Percentiles rank a stretch among this genome's conserved stretches.
phyloP scores from a whole-genome alignment of 371 early-diverging fungal species.

The Rhizomucor pusillus region DNA sequence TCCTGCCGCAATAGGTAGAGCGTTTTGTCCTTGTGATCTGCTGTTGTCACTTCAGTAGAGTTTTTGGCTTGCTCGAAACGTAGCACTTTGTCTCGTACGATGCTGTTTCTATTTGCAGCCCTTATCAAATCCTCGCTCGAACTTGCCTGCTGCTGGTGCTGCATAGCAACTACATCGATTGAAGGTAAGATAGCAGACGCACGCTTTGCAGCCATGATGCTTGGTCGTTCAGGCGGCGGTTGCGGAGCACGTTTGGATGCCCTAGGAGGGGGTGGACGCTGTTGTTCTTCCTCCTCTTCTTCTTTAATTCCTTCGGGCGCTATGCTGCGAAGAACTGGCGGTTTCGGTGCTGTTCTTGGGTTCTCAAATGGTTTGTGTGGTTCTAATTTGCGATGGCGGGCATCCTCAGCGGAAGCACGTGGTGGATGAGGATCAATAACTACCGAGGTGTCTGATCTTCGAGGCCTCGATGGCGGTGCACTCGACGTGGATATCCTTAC shows the following conservation, averaged over 20 bases:
- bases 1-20: constrained; percentile 4
- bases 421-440: constrained; percentile 3
- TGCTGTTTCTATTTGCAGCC: not conserved
- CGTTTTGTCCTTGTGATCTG: not conserved
- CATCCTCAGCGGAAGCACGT: constrained; percentile 1
- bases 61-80: constrained; percentile 6
- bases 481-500: constrained; percentile 7
- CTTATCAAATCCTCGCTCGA: no score
- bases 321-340: constrained; percentile 1
- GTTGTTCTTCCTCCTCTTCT: not conserved
- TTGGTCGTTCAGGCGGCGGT: constrained; percentile 11
- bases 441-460: constrained; percentile 7
- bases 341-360: constrained; percentile 15
- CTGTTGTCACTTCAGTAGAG: not conserved
- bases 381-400: constrained; percentile 2
- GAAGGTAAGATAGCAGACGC: not conserved
- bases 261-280: not conserved
- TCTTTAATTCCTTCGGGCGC: no score
- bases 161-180: no score
- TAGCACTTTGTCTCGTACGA: constrained; percentile 12
- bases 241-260: not conserved
- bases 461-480: constrained; percentile 1
- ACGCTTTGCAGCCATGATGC: constrained; percentile 17
- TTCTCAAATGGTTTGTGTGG: constrained; percentile 9
- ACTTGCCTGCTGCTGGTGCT: no score